Conservation (phyloP, 2,329 filamentous ascomycete species). For the Fusarium longipes region DNA sequence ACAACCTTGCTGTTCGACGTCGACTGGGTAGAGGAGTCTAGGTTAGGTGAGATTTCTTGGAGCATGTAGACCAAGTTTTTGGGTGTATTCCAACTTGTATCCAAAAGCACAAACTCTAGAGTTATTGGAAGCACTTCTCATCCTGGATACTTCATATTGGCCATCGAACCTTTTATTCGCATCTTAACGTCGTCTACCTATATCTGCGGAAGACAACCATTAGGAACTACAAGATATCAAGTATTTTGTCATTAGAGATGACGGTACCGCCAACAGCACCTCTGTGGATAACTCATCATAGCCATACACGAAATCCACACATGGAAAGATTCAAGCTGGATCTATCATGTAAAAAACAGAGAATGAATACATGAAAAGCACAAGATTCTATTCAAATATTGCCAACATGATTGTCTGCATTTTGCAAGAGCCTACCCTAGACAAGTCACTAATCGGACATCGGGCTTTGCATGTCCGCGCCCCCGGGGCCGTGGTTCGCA, state of each 20-base stretch:
- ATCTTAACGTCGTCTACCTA: too few relatives aligned
- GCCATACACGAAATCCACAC: not conserved
- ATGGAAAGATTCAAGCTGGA: accelerated
- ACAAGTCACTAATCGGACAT: conserved; percentile 21
- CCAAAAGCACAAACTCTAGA: too few relatives aligned
- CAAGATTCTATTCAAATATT: not conserved
- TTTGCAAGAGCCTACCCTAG: conserved; percentile 15
- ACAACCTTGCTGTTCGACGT: not conserved
- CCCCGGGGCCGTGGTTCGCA: conserved; percentile 9
- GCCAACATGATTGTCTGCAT: not conserved
- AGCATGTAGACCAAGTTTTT: not conserved
- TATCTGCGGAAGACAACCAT: too few relatives aligned
- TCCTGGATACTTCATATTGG: too few relatives aligned
- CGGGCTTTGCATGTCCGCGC: conserved; percentile 33
- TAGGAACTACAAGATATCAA: too few relatives aligned
- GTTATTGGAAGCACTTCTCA: too few relatives aligned
- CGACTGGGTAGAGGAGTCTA: not conserved
- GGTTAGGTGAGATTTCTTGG: not conserved
- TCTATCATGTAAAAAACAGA: not conserved
- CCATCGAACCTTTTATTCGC: too few relatives aligned
- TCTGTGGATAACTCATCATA: too few relatives aligned
- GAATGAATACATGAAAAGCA: not conserved
- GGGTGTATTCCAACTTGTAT: not conserved
- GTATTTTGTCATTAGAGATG: too few relatives aligned
- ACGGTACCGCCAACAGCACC: too few relatives aligned